Percentiles rank a stretch among this genome's conserved stretches.
Conservation (phyloP, 2,329 filamentous ascomycete genomes). For the Botrytis tulipae region DNA sequence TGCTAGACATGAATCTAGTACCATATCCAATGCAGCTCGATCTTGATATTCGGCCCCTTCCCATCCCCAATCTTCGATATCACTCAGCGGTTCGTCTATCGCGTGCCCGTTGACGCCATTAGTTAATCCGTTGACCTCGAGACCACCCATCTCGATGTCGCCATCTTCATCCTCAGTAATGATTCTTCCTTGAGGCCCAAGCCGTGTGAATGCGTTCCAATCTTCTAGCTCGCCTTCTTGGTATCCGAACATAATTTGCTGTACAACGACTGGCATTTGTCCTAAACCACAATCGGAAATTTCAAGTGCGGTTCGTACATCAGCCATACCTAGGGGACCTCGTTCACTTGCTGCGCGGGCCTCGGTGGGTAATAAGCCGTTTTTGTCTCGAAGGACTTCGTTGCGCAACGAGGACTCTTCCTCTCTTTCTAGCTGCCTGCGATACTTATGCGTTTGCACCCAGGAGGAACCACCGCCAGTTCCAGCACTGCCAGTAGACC, state of each 20-base stretch:
- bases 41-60: constrained; percentile 57
- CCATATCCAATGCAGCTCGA: constrained; percentile 51
- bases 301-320: constrained; percentile 72
- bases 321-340: constrained; percentile 71
- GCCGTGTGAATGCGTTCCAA: constrained; percentile 56
- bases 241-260: constrained; percentile 67
- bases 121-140: constrained; percentile 40
- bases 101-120: constrained; percentile 42
- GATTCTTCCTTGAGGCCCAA: constrained; percentile 38
- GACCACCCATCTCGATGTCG: constrained; percentile 41
- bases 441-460: constrained; percentile 78
- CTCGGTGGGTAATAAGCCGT: constrained; percentile 77
- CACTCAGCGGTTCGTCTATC: constrained; percentile 50
- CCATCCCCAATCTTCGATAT: constrained; percentile 62
- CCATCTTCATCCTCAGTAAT: constrained; percentile 37
- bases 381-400: constrained; percentile 70
- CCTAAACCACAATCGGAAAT: constrained; percentile 74
- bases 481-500: constrained; percentile 58
- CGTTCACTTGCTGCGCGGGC: constrained; percentile 71
- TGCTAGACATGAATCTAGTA: constrained; percentile 46
- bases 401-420: constrained; percentile 72
- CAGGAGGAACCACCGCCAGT: constrained; percentile 66
- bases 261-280: constrained; percentile 73
- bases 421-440: constrained; percentile 70
- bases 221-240: constrained; percentile 74